Conservation (phyloP, 192 early-diverging fungal species). For the Chytriomyces sp. region DNA sequence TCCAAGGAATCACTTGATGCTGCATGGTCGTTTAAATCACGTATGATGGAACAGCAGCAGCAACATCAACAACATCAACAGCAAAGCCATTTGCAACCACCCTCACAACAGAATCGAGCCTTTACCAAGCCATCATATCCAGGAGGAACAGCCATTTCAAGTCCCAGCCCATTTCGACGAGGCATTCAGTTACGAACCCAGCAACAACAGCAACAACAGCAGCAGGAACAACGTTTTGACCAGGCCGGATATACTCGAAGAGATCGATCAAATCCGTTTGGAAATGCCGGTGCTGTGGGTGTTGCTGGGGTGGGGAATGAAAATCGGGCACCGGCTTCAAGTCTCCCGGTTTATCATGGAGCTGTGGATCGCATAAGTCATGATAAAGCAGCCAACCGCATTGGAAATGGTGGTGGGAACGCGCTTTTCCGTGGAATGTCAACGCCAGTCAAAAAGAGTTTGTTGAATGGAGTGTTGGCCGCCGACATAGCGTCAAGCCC, state of each 20-base stretch:
- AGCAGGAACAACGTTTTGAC: too few species aligned
- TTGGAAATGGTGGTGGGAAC: slow-evolving; percentile 6
- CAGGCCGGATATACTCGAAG: not conserved
- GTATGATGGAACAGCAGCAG: not conserved
- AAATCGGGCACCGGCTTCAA: slow-evolving; percentile 3
- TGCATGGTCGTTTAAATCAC: not conserved
- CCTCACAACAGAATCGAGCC: not conserved
- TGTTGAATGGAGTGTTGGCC: not conserved
- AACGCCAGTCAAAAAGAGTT: slow-evolving; percentile 12
- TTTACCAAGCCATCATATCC: not conserved
- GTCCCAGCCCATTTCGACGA: slow-evolving; percentile 10
- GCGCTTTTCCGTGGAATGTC: slow-evolving; percentile 1
- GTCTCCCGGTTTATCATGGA: not conserved
- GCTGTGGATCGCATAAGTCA: not conserved
- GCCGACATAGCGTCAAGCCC: not conserved
- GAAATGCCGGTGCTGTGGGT: not conserved
- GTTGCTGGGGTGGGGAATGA: not conserved
- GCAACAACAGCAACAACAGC: not conserved
- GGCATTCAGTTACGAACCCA: slow-evolving; percentile 28
- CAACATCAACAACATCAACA: not conserved
- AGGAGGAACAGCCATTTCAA: not conserved
- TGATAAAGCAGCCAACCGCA: not conserved
- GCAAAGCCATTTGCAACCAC: not conserved
- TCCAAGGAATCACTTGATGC: not conserved
- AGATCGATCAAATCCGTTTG: not conserved